These are phyloP conservation scores for Purpureocillium lavendulum DNA, from an alignment of 2,329 filamentous ascomycete species.

Conservation along the genomic window DNA sequence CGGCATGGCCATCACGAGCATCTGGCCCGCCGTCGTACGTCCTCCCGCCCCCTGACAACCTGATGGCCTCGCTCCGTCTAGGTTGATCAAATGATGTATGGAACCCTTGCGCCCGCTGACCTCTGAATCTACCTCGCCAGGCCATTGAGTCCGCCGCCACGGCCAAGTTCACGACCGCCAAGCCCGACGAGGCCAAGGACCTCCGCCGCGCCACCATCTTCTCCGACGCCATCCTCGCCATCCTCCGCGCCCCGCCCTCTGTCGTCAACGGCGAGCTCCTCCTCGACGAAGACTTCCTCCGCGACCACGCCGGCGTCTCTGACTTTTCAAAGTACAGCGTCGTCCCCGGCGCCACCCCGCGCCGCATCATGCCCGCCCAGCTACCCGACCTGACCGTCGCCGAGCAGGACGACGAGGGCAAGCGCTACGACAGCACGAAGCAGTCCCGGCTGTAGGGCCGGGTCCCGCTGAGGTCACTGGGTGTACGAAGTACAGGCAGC, in stretches of 20 bases:
- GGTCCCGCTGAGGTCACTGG: no score
- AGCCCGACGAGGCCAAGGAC: constrained; percentile 42
- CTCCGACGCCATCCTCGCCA: constrained; percentile 68
- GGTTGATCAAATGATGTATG: no score
- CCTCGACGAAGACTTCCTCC: constrained; percentile 75
- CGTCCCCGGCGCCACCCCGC: constrained; percentile 52
- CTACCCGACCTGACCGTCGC: constrained; percentile 64
- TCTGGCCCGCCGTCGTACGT: constrained; percentile 72
- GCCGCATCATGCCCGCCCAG: constrained; percentile 68
- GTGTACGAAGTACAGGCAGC: no score
- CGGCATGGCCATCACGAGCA: constrained; percentile 68
- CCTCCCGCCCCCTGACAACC: background rate
- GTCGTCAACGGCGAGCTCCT: constrained; percentile 63
- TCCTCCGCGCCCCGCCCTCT: constrained; percentile 51
- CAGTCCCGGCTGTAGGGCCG: constrained; percentile 28
- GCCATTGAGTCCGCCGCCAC: constrained; percentile 73
- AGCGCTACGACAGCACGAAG: constrained; percentile 56
- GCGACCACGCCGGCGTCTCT: constrained; percentile 50
- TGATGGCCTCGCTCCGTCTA: background rate
- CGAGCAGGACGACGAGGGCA: constrained; percentile 76
- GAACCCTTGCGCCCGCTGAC: no score
- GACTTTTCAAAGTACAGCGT: constrained; percentile 70
- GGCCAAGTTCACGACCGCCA: constrained; percentile 34
- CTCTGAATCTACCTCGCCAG: no score
- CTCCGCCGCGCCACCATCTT: constrained; percentile 67